A percentile compares a stretch with the other conserved stretches of the same genome.
Evolutionary conservation across 176 grass and related monocot species (phyloP).

Genomic region (Oryza officinalis): DNA sequence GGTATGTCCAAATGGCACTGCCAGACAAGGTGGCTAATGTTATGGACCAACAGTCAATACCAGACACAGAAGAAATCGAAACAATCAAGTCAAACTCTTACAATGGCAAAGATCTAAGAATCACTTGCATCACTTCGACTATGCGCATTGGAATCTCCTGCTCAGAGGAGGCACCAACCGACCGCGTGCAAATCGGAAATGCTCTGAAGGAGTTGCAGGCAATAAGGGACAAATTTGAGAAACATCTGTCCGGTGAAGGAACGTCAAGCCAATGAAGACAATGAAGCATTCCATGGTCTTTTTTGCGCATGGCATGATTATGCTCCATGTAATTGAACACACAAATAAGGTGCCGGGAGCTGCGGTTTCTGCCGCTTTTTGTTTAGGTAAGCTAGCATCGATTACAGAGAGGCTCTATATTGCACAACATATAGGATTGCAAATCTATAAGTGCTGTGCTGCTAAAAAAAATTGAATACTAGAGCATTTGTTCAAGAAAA

Average conservation of each 20-base stretch:
- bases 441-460: too few species aligned
- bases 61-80: not conserved
- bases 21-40: not conserved
- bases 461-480: too few species aligned
- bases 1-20: conserved; percentile 26
- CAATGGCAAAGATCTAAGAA: not conserved
- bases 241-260: not conserved
- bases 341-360: too few species aligned
- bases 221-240: conserved; percentile 27
- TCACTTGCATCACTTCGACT: not conserved
- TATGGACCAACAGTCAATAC: not conserved
- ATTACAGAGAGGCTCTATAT: too few species aligned
- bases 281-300: not conserved
- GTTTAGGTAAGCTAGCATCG: too few species aligned
- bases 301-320: too few species aligned
- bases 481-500: too few species aligned
- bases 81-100: not conserved
- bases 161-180: not conserved
- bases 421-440: too few species aligned
- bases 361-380: too few species aligned
- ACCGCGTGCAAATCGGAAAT: conserved; percentile 7
- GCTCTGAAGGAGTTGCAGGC: conserved; percentile 23
- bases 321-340: too few species aligned
- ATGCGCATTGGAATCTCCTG: conserved; percentile 11
- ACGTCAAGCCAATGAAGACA: not conserved